Conservation (phyloP, 441 rosid genomes). For the Daphne laureola region DNA sequence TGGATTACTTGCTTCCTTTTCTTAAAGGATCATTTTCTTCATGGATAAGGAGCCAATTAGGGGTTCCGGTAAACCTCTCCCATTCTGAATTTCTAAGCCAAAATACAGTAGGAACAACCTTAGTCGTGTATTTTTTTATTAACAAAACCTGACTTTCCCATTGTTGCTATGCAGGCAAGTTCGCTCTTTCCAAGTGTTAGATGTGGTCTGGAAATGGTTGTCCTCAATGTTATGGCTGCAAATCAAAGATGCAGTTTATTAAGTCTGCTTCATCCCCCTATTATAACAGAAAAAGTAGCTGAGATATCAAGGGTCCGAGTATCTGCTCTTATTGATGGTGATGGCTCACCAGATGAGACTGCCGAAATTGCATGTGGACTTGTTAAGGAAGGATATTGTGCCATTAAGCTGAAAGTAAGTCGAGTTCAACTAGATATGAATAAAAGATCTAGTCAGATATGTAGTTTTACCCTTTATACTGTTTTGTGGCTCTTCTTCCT, state of each 20-base stretch:
- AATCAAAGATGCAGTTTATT: constrained; percentile 54
- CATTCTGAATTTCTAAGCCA: constrained; percentile 12
- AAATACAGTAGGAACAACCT: constrained; percentile 11
- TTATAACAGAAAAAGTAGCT: constrained; percentile 28
- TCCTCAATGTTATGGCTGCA: constrained; percentile 65
- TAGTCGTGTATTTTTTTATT: background rate
- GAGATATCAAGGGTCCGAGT: constrained; percentile 45
- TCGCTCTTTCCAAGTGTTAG: constrained; percentile 86
- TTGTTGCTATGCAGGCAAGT: constrained; percentile 40
- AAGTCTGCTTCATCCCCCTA: constrained; percentile 36
- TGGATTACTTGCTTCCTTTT: constrained; percentile 49
- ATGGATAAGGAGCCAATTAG: constrained; percentile 81
- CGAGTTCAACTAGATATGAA: background rate
- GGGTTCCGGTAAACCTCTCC: constrained; percentile 52
- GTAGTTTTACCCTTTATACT: too few species aligned
- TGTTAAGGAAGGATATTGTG: constrained; percentile 74
- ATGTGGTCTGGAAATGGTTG: constrained; percentile 96
- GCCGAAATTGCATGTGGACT: constrained; percentile 58
- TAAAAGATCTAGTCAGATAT: too few species aligned
- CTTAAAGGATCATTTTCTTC: constrained; percentile 67
- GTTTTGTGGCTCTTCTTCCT: too few species aligned
- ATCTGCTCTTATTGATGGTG: constrained; percentile 82
- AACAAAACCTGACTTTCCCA: constrained; percentile 6
- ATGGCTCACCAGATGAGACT: constrained; percentile 68
- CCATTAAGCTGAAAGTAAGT: constrained; percentile 89